Percentiles rank a stretch among this genome's conserved stretches.
These are phyloP conservation scores for Talaromyces marneffei DNA, from an alignment of 2,329 filamentous ascomycete genomes.

Conservation along the genomic window DNA sequence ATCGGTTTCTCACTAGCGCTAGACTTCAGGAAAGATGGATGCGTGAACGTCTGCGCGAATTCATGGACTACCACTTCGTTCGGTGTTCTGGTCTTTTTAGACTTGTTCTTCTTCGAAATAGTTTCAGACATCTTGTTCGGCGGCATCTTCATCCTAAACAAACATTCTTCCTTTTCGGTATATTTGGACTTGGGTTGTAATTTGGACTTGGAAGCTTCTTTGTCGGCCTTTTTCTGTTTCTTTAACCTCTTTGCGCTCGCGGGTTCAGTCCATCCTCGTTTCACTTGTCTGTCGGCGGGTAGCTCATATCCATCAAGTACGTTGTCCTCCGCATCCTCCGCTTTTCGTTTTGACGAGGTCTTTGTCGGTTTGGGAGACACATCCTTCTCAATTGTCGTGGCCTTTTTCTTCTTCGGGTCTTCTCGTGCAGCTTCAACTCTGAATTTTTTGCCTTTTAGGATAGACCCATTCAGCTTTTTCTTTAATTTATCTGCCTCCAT, in stretches of 20 bases:
- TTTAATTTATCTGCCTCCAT: slow-evolving; percentile 84
- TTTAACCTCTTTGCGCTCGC: slow-evolving; percentile 42
- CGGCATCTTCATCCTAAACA: slow-evolving; percentile 77
- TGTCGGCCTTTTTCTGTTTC: slow-evolving; percentile 42
- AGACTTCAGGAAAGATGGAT: slow-evolving; percentile 72
- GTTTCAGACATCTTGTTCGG: slow-evolving; percentile 45
- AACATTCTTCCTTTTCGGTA: slow-evolving; percentile 70
- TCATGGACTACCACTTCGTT: slow-evolving; percentile 73
- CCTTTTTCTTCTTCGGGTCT: slow-evolving; percentile 46
- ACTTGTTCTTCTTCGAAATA: slow-evolving; percentile 37
- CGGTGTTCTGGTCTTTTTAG: slow-evolving; percentile 57
- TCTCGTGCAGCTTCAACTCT: slow-evolving; percentile 75
- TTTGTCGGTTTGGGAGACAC: slow-evolving; percentile 9
- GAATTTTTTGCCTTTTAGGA: slow-evolving; percentile 78
- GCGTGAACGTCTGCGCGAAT: slow-evolving; percentile 77
- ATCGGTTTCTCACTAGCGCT: slow-evolving; percentile 41
- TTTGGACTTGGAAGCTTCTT: slow-evolving; percentile 53
- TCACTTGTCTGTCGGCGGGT: slow-evolving; percentile 68
- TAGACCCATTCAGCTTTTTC: slow-evolving; percentile 82
- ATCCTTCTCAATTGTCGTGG: slow-evolving; percentile 20
- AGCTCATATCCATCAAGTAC: slow-evolving; percentile 66
- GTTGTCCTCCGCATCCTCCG: slow-evolving; percentile 51
- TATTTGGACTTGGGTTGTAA: slow-evolving; percentile 66
- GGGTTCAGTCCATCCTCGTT: slow-evolving; percentile 81
- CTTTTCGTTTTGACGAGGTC: slow-evolving; percentile 27